Evolutionary conservation across 305 asterid genomes (phyloP).

Genomic region (Andrographis paniculata): DNA sequence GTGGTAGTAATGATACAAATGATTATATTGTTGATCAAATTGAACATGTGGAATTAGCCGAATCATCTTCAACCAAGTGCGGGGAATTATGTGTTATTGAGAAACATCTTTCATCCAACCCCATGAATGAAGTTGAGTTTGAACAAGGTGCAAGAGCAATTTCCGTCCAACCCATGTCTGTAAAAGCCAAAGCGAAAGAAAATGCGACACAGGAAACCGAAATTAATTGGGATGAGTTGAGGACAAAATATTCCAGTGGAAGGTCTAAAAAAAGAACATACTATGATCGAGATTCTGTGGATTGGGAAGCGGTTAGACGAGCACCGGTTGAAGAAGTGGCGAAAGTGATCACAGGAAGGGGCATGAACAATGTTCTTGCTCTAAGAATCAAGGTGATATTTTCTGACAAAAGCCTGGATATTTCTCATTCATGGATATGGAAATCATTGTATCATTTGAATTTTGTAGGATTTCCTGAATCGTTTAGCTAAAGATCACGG

Average conservation of each 20-base stretch:
- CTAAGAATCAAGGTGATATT: conserved; percentile 40
- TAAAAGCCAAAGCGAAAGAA: conserved; percentile 1
- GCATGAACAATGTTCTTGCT: conserved; percentile 40
- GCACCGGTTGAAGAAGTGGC: conserved; percentile 29
- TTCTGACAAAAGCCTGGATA: background rate
- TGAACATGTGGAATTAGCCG: conserved; percentile 2
- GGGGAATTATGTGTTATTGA: conserved; percentile 4
- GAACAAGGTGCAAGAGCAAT: background rate
- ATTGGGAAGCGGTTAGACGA: conserved; percentile 44
- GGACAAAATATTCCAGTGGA: conserved; percentile 17
- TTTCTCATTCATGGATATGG: background rate
- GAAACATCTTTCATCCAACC: background rate
- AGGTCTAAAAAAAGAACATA: conserved; percentile 12
- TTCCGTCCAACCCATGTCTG: conserved; percentile 4
- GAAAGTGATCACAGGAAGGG: conserved; percentile 27
- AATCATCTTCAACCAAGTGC: conserved; percentile 5
- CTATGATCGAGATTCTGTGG: background rate
- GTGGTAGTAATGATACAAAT: conserved; percentile 4
- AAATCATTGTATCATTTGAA: background rate
- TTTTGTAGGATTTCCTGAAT: conserved; percentile 41
- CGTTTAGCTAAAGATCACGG: conserved; percentile 43
- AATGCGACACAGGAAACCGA: conserved; percentile 11
- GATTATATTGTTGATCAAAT: conserved; percentile 6
- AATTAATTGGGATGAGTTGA: conserved; percentile 43
- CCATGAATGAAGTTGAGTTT: background rate